Base-by-base conservation (phyloP, 352 stramenopile species). In the Salisapilia sapeloensis region DNA sequence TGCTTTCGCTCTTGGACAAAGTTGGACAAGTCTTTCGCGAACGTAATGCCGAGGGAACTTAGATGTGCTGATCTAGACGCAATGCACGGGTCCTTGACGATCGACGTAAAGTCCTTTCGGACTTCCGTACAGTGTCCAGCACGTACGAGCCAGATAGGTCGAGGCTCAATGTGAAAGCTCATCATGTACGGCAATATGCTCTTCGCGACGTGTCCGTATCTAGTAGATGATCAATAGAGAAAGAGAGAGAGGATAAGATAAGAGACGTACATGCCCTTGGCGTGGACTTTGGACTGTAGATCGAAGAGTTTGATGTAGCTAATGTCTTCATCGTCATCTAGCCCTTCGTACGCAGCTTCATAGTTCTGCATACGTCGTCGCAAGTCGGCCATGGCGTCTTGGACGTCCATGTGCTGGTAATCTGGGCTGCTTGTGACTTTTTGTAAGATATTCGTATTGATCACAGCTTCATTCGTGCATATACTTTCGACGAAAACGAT, bases 401-500 rank as follows among this genome's bases (percentile, higher is more conserved):
- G 66, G 11, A 61, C 47, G 13, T 51, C 65, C 67, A 86, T 70
- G 43, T 65, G 43, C 24, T 55, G 43, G 56, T 89, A 94, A 48
- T 94, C 81, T 2, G 81, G 81, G 30, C 61, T 83, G 24, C 49
- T 66, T 29, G 57, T 52, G 17, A 87, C 49, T 33, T 82, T 84
- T 33, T 86, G 70, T 26, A 59, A 60, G 25, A 92, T 82, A 36
- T 85, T 89, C 19, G 63, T 63, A 16, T 75, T 65, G 35, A 91
- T 81, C 46, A 95, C 78, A 2, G 78, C 72, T 35, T 94, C 79
- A 42, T 91, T 84, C 35, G 90, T 89, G 54, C 83, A 95, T 37
- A 97, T 91, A 24, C 60, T 87, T 48, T 97, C 89, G 10, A 97
- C 55, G 51, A 96, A 94, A 29, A 97, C 80, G 16, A 94, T 64